Percentiles rank a stretch among this genome's conserved stretches.
phyloP scores from a whole-genome alignment of 768 basidiomycete genomes.

The Suillus subalutaceus region DNA sequence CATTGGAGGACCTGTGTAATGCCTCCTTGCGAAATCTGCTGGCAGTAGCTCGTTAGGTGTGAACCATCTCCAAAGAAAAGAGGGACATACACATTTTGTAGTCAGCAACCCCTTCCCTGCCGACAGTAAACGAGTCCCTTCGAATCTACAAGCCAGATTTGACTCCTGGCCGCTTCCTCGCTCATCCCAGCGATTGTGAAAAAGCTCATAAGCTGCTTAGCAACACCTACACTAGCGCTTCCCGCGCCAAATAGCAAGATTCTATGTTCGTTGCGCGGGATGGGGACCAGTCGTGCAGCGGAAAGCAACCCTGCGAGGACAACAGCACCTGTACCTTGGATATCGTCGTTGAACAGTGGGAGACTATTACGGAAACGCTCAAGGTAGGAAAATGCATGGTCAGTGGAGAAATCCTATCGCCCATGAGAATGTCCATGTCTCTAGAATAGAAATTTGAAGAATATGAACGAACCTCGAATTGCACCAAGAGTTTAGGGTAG shows the following conservation, averaged over 20 bases:
- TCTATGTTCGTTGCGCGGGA: slow-evolving; percentile 69
- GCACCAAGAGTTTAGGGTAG: slow-evolving; percentile 83
- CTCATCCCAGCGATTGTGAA: slow-evolving; percentile 81
- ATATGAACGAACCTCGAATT: slow-evolving; percentile 65
- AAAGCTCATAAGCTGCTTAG: slow-evolving; percentile 85
- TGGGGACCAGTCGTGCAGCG: slow-evolving; percentile 76
- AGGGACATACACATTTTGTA: slow-evolving; percentile 77
- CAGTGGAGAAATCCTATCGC: slow-evolving; percentile 83
- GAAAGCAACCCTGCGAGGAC: slow-evolving; percentile 90
- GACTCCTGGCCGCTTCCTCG: slow-evolving; percentile 72
- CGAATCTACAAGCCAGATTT: slow-evolving; percentile 85
- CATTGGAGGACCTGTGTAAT: slow-evolving; percentile 78
- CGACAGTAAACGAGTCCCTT: slow-evolving; percentile 82
- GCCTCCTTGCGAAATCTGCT: slow-evolving; percentile 81
- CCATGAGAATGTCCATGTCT: slow-evolving; percentile 3
- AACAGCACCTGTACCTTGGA: slow-evolving; percentile 90
- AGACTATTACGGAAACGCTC: slow-evolving; percentile 75
- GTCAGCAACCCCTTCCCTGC: slow-evolving; percentile 70
- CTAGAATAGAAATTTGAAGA: neutral
- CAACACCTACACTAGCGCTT: slow-evolving; percentile 91
- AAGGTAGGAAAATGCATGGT: slow-evolving; percentile 88
- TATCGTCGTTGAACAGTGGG: slow-evolving; percentile 88
- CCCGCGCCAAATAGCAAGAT: slow-evolving; percentile 95
- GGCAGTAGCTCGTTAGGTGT: slow-evolving; percentile 9
- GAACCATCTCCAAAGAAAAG: slow-evolving; percentile 7